phyloP scores from a whole-genome alignment of 768 basidiomycete species.

The Nidularia pulvinata region DNA sequence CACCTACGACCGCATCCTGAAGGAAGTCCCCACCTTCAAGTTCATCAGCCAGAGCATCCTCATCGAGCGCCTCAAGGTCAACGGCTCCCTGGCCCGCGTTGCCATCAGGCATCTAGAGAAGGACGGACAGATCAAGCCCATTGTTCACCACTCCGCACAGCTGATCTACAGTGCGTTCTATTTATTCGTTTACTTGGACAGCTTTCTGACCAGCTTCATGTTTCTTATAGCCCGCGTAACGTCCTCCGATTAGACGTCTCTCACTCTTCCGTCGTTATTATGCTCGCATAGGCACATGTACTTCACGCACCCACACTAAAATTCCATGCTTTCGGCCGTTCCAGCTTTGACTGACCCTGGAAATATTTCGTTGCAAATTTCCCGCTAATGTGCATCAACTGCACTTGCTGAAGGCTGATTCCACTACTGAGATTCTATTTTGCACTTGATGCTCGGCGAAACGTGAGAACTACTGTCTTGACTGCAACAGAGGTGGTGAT shows the following conservation, averaged over 20 bases:
- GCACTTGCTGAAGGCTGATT: background rate
- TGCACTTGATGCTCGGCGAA: background rate
- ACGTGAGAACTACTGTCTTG: no score
- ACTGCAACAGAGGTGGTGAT: no score
- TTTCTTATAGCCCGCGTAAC: constrained; percentile 44
- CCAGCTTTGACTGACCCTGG: constrained; percentile 1
- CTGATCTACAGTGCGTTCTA: constrained; percentile 88
- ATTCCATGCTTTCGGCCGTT: constrained; percentile 22
- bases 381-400: constrained; percentile 1
- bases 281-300: constrained; percentile 34
- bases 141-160: constrained; percentile 95
- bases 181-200: background rate
- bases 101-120: constrained; percentile 93
- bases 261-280: constrained; percentile 18
- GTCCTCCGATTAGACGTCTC: constrained; percentile 38
- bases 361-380: background rate
- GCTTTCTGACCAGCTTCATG: background rate
- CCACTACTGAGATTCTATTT: background rate
- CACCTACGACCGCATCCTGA: constrained; percentile 91
- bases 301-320: constrained; percentile 29
- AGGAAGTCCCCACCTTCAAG: constrained; percentile 99
- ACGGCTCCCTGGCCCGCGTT: constrained; percentile 90
- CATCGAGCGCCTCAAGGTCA: constrained; percentile 97
- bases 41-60: constrained; percentile 98
- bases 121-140: constrained; percentile 93